Conservation (phyloP, 176 grass and related monocot species). For the Zizania latifolia region DNA sequence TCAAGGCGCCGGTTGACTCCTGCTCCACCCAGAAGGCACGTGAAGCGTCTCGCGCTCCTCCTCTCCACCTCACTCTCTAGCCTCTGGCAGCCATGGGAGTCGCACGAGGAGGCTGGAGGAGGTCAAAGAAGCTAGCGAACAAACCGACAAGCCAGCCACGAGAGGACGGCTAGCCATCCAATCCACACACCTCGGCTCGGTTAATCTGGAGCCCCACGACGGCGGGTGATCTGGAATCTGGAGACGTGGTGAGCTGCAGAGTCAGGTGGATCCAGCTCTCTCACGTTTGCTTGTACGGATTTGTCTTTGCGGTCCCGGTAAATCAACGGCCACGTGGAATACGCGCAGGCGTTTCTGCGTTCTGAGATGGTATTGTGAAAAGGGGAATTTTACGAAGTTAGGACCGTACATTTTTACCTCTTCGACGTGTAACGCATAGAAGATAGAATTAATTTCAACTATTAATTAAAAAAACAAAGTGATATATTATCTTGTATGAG, state of each 20-base stretch:
- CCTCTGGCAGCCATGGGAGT: background rate
- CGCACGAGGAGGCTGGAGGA: background rate
- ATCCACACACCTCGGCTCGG: background rate
- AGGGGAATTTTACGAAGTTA: no score
- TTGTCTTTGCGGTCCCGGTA: background rate
- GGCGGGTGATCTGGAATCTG: conserved; percentile 3
- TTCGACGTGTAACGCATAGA: no score
- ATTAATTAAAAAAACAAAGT: no score
- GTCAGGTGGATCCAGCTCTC: background rate
- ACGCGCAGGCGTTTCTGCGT: no score
- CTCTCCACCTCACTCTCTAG: background rate
- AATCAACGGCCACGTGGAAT: no score
- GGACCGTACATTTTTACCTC: no score
- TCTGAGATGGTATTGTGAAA: no score
- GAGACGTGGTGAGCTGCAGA: background rate
- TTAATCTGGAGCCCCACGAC: background rate
- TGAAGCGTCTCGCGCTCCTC: background rate
- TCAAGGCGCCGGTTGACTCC: conserved; percentile 14
- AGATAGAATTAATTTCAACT: no score
- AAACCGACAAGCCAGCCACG: background rate
- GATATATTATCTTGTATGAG: no score
- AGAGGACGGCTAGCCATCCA: background rate
- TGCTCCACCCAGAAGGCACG: background rate
- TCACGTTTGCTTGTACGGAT: conserved; percentile 10
- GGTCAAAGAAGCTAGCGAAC: background rate